Evolutionary conservation across 345 rosid species (phyloP), one percentile per base, ranked within the genome.

Genomic region (Luvunga scandens): DNA sequence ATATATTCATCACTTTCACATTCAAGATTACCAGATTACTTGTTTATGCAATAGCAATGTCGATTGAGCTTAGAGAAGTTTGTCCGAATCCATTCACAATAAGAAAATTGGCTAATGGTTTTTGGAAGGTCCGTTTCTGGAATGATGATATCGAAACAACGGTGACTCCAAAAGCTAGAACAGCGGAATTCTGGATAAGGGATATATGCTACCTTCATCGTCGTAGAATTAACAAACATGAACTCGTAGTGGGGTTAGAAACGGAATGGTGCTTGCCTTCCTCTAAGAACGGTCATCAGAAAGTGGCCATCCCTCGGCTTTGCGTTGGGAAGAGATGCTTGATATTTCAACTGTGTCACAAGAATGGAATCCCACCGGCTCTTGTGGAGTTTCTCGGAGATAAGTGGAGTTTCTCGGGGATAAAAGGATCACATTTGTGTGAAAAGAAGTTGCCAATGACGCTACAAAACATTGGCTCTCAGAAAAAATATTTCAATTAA

Each of bases 171-270:
- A 4, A 50, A 13, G 21, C 56, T 4, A 6, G 56, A 16, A 50
- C 56, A 45, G 22, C 7, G 22, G 56, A 50, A 7, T 50, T 14
- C 22, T 50, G 56, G 56, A 50, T 18, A 50, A 18, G 6, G 48
- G 27, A 57, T 1, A 57, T 3, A 57, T 22, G 9, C 27, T 57
- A n/a, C 27, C 4, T 34, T 16, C 60, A 72, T 9, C 33, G 18
- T 22, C 6, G 10, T 19, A 34, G 42, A 10, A 6, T 33, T 5
- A 0, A 16, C 38, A 24, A 30, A 1, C 73, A 24, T 10, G 12
- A 25, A 5, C 76, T 72, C 27, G 9, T 72, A 0, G 63, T 64
- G 9, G 76, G 81, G 9, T 57, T 78, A 0, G 66, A 78, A 66
- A 71, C 72, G 5, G 57, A 71, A 24, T 71, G 77, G 71, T 33